These are phyloP conservation scores for Paramarasmius palmivorus DNA, from an alignment of 1,284 basidiomycete genomes.

Conservation along the genomic window DNA sequence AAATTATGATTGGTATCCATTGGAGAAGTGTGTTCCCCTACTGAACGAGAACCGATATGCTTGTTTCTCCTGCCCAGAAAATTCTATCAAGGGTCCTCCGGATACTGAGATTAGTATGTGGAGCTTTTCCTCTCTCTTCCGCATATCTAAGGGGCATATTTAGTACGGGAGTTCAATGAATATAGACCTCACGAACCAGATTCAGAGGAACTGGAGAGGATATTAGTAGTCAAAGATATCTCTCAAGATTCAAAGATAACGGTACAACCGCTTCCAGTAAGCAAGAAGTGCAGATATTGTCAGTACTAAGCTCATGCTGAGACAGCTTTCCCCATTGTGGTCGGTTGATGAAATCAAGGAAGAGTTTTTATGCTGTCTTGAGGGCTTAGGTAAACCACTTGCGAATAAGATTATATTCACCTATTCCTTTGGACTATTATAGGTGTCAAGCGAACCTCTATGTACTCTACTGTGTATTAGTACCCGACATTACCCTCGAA, in stretches of 20 bases:
- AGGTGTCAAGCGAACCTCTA: neutral
- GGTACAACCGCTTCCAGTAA: conserved; percentile 16
- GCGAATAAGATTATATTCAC: conserved; percentile 35
- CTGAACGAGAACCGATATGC: conserved; percentile 70
- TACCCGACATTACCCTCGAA: too few species aligned
- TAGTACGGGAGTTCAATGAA: conserved; percentile 6
- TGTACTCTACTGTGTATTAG: neutral
- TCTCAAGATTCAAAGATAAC: conserved; percentile 14
- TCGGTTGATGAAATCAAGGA: conserved; percentile 20
- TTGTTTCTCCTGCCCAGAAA: conserved; percentile 65
- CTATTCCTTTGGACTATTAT: too few species aligned
- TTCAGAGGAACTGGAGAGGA: conserved; percentile 17
- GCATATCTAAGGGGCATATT: neutral
- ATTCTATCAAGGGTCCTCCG: conserved; percentile 39
- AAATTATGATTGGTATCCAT: conserved; percentile 74
- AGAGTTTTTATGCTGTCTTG: conserved; percentile 35
- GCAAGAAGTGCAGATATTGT: neutral
- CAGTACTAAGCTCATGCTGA: neutral
- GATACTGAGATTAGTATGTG: conserved; percentile 15
- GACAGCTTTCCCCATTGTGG: conserved; percentile 27
- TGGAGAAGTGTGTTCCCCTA: conserved; percentile 58
- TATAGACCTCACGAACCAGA: conserved; percentile 10
- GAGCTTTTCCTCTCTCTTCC: neutral
- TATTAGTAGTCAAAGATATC: conserved; percentile 18
- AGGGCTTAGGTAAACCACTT: conserved; percentile 40